Evolutionary conservation across 2,329 filamentous ascomycete species (phyloP).

Genomic region (Xylaria hypoxylon): DNA sequence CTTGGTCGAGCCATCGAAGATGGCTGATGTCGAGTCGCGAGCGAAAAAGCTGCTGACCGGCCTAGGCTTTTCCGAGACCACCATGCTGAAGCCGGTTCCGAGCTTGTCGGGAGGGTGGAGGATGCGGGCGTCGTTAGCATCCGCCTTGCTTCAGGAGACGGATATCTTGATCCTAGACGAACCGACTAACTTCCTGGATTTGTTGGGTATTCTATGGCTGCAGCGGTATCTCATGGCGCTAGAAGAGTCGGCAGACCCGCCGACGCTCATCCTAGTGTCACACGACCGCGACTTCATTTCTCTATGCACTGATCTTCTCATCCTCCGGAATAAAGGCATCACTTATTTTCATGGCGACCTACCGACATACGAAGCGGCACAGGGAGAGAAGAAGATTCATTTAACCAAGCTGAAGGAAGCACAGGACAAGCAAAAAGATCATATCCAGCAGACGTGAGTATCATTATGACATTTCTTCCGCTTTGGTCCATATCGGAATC

Average conservation of each 20-base stretch:
- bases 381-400: conserved; percentile 74
- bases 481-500: neutral
- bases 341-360: conserved; percentile 82
- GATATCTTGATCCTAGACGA: conserved; percentile 88
- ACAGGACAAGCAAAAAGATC: conserved; percentile 81
- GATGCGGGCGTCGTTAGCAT: conserved; percentile 75
- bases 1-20: conserved; percentile 73
- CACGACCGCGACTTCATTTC: conserved; percentile 87
- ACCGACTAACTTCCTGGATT: conserved; percentile 87
- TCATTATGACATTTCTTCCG: neutral
- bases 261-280: conserved; percentile 81
- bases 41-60: conserved; percentile 75
- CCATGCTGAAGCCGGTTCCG: conserved; percentile 68
- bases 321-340: conserved; percentile 77
- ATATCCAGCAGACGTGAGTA: conserved; percentile 75
- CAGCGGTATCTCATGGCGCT: conserved; percentile 75
- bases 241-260: conserved; percentile 63
- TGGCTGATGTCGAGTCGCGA: conserved; percentile 72
- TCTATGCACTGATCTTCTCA: conserved; percentile 79
- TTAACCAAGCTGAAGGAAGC: conserved; percentile 82
- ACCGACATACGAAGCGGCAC: conserved; percentile 75
- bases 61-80: conserved; percentile 75
- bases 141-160: conserved; percentile 75
- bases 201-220: conserved; percentile 87
- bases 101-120: conserved; percentile 82